phyloP scores from a whole-genome alignment of 73 alveolate species.

The Blepharisma japonicum region DNA sequence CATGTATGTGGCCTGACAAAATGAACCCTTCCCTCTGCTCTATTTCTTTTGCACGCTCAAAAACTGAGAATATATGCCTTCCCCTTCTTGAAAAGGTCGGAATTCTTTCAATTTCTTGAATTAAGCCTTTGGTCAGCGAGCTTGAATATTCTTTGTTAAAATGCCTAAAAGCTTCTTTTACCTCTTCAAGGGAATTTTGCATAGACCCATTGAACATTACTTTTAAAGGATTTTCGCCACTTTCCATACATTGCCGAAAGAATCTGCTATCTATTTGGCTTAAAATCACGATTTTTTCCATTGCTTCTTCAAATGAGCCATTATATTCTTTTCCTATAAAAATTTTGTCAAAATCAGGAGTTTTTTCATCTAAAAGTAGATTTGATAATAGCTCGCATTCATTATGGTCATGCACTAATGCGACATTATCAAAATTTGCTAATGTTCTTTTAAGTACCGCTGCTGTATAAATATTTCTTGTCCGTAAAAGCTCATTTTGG shows the following conservation, averaged over 20 bases:
- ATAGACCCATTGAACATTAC: background rate
- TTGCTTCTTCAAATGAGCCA: conserved; percentile 9
- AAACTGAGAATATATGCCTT: background rate
- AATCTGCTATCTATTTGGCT: background rate
- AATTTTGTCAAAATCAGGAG: background rate
- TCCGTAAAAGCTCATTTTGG: background rate
- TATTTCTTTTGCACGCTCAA: background rate
- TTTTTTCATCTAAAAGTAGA: background rate
- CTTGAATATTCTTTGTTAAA: background rate
- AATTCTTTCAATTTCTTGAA: conserved; percentile 11
- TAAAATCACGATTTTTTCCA: conserved; percentile 28
- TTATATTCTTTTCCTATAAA: background rate
- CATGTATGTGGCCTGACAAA: background rate
- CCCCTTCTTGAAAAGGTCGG: background rate
- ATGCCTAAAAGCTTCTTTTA: background rate
- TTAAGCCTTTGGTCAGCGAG: background rate
- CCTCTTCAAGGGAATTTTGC: background rate
- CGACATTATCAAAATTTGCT: background rate
- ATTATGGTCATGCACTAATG: background rate
- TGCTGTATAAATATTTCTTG: conserved; percentile 12
- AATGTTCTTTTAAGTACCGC: background rate
- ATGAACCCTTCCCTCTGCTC: background rate
- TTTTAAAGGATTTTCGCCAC: background rate
- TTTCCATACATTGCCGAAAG: background rate
- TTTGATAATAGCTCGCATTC: background rate